Base-by-base conservation (phyloP, 2,329 filamentous ascomycete genomes). In the Cercospora sp. region DNA sequence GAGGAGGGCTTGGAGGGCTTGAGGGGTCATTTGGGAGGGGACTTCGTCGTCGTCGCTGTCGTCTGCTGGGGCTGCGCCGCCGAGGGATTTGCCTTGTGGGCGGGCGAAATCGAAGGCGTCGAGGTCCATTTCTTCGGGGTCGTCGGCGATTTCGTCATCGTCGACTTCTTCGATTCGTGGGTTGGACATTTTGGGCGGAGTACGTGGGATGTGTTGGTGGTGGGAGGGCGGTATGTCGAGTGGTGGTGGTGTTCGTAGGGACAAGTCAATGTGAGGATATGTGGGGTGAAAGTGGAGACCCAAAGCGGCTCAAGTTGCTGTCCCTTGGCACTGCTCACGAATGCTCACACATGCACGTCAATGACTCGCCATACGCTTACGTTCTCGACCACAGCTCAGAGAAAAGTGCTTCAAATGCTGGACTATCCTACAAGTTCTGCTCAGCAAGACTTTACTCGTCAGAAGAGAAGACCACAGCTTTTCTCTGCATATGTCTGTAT, bases 161-260 rank as follows among this genome's bases (percentile, higher is more conserved):
- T 90, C 92, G 71, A 97, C 90, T 81, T 98, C 95, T 86, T 99
- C 95, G 80, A 98, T 90, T 70, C 90, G 90, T 69, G 94, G 89
- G 83, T 95, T 81, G 71, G 92, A 91, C 93, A 96, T 95, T 73
- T 71, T 82, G 76, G 69, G 16, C 40, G 32, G 30, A 53, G 7
- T 3, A 16, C 24, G 34, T 7, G 3, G 8, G 12, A 8, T 53
- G 49, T 7, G 30, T 37, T 7, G 53, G 26, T 21, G 53, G 28
- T n/a, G 26, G 5, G 9, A 18, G 7, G 3, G 26, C 13, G 24
- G 12, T 53, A 28, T 53, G 9, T 53, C 49, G n/a, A 58, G 26
- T 30, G 13, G 3, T 34, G 53, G 30, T 34, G 53, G 30, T 34
- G 53, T 57, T 57, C 0, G n/a, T 8, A 18, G 53, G 53, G 21